Evolutionary conservation across 169 alveolate genomes (phyloP), one percentile per base, ranked within the genome.

Genomic region (Babesia gibsoni): DNA sequence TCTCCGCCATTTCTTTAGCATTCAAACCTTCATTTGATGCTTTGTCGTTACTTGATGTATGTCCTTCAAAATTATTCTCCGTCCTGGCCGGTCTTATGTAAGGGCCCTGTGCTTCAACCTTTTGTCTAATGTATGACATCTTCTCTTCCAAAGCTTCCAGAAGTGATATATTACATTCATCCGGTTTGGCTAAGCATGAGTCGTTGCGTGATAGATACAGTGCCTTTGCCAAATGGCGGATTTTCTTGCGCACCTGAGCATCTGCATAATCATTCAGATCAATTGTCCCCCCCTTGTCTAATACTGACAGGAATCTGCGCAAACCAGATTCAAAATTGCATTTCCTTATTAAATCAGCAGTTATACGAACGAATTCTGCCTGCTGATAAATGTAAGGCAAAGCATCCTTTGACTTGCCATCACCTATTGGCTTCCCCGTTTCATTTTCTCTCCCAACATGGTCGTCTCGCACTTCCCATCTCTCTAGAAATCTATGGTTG

Each of bases 151-250:
- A 82, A 43, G 82, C 82, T 32, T 80, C 88, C 18, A 37, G 33
- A 8, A 88, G 57, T 35, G 77, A 84, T 64, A 84, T 85, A 12
- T 67, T 81, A 68, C 89, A 88, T 64, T 81, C 89, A n/a, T 61
- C 41, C 14, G 93, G 93, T 65, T 81, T 88, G 23, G 75, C 81
- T 29, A 74, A 72, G 33, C 25, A 43, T 12, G 72, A 67, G 35
- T 73, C 85, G 23, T 49, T 49, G 42, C 83, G 75, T 42, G 61
- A 80, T 27, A 88, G 67, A 27, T 80, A 84, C 61, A 88, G 73
- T 23, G 93, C 91, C 23, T 84, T 61, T 35, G 83, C 78, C 49
- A 88, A 64, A 59, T 88, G 93, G 23, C 93, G 78, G 46, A 88
- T 56, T 72, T 88, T 88, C 77, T 88, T 88, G 39, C 82, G 83